Conservation (phyloP, 345 rosid genomes). For the Ceriops tagal region DNA sequence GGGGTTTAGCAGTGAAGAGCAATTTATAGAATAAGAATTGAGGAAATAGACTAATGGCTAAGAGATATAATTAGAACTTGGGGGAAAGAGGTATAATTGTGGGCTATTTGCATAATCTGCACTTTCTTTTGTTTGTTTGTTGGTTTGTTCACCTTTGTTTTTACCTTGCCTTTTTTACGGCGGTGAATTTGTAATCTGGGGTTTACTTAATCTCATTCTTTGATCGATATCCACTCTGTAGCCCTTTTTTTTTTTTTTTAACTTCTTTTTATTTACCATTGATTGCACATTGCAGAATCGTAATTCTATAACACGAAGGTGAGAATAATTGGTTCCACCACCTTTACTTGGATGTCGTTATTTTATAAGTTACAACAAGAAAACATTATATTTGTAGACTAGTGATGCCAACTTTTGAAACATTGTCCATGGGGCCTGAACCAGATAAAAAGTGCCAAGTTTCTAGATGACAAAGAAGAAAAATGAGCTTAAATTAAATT, state of each 20-base stretch:
- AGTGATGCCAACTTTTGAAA: conserved; percentile 44
- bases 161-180: neutral
- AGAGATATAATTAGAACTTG: conserved; percentile 9
- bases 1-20: neutral
- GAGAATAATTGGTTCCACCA: conserved; percentile 80
- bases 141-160: conserved; percentile 2
- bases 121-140: neutral
- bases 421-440: conserved; percentile 68
- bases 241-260: neutral
- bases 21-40: conserved; percentile 15
- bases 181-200: conserved; percentile 23
- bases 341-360: conserved; percentile 27
- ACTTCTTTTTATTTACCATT: neutral
- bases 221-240: neutral
- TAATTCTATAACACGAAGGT: conserved; percentile 27
- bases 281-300: conserved; percentile 37
- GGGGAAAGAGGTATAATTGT: conserved; percentile 23
- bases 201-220: conserved; percentile 29
- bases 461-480: conserved; percentile 37
- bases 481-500: neutral
- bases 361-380: conserved; percentile 27
- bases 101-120: conserved; percentile 17
- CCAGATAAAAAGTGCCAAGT: conserved; percentile 21
- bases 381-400: neutral
- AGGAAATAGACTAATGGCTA: neutral